These are phyloP conservation scores for Fusarium sp. DNA, from an alignment of 2,329 filamentous ascomycete genomes.

Conservation along the genomic window DNA sequence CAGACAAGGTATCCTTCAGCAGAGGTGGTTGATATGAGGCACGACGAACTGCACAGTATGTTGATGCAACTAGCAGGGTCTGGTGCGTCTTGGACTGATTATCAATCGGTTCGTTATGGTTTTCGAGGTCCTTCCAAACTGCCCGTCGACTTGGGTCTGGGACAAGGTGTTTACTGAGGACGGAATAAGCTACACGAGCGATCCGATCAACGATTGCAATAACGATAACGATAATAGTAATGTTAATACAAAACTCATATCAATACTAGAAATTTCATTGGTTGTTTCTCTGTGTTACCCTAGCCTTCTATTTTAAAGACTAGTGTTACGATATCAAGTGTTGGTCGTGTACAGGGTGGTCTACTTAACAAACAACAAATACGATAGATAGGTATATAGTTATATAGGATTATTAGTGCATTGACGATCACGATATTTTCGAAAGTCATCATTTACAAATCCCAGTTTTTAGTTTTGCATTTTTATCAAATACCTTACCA, in stretches of 20 bases:
- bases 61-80: conserved; percentile 29
- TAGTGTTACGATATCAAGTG: too few relatives aligned
- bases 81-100: conserved; percentile 19
- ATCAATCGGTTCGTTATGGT: conserved; percentile 18
- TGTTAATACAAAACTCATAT: not conserved
- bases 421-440: too few relatives aligned
- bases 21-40: conserved; percentile 18
- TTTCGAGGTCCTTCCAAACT: not conserved
- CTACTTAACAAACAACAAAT: not conserved
- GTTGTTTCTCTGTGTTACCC: too few relatives aligned
- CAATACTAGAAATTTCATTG: too few relatives aligned
- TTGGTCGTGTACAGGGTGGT: not conserved
- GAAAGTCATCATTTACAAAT: too few relatives aligned
- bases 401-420: too few relatives aligned
- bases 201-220: not conserved
- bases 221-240: not conserved
- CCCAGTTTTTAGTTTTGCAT: too few relatives aligned
- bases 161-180: not conserved
- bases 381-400: too few relatives aligned
- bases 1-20: not conserved
- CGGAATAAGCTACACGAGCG: not conserved
- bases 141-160: too few relatives aligned
- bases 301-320: too few relatives aligned
- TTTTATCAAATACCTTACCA: too few relatives aligned
- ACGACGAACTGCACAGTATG: not conserved